Conservation (phyloP, 2,329 filamentous ascomycete genomes). For the Clonostachys rosea region DNA sequence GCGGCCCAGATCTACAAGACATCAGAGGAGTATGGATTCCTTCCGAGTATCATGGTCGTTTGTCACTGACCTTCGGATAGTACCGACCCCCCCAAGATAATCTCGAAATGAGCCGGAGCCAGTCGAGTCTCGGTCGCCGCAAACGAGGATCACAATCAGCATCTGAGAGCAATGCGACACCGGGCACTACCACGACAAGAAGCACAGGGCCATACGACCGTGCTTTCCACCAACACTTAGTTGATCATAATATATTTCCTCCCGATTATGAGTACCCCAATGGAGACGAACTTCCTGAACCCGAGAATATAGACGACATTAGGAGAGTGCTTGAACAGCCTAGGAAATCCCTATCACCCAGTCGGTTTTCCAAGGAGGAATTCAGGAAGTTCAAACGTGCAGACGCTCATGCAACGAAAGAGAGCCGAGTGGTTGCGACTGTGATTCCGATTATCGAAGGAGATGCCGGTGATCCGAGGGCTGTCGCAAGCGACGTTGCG, state of each 20-base stretch:
- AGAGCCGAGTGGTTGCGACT: slow-evolving; percentile 19
- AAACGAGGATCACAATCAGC: slow-evolving; percentile 3
- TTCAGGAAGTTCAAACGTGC: slow-evolving; percentile 19
- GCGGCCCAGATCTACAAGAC: slow-evolving; percentile 1
- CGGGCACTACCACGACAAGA: slow-evolving; percentile 3
- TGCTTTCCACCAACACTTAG: slow-evolving; percentile 11
- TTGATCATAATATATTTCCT: slow-evolving; percentile 9
- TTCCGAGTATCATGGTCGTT: background rate
- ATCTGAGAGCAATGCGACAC: background rate
- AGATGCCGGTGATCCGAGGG: slow-evolving; percentile 10
- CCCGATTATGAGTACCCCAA: slow-evolving; percentile 7
- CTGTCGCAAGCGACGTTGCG: slow-evolving; percentile 14
- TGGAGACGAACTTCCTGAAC: slow-evolving; percentile 5
- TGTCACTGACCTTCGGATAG: background rate
- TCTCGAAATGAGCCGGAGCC: too few species aligned
- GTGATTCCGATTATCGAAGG: slow-evolving; percentile 25
- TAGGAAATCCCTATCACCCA: slow-evolving; percentile 25
- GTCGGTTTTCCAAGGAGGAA: slow-evolving; percentile 20
- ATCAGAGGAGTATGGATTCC: slow-evolving; percentile 2
- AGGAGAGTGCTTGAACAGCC: slow-evolving; percentile 2
- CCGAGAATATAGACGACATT: slow-evolving; percentile 12
- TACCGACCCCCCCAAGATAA: background rate
- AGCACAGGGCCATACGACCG: slow-evolving; percentile 11
- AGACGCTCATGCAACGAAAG: slow-evolving; percentile 21
- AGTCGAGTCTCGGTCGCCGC: background rate